Evolutionary conservation across 2,329 filamentous ascomycete genomes (phyloP).

Genomic region (Coniochaeta prunicola): DNA sequence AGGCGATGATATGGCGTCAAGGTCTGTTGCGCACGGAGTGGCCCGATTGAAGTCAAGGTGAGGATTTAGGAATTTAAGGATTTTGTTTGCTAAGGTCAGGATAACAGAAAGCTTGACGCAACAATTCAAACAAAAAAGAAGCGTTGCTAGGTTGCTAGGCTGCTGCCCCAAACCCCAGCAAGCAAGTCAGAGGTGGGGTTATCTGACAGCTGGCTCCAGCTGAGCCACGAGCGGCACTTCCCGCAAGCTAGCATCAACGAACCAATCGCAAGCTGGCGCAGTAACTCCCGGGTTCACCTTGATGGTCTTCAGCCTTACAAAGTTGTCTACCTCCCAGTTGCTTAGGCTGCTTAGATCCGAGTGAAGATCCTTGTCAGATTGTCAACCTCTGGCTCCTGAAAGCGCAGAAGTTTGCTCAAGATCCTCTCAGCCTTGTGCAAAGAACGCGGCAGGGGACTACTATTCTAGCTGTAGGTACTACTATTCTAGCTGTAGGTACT

Average conservation of each 20-base stretch:
- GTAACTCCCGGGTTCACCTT: not conserved
- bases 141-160: not conserved
- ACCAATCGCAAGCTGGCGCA: not conserved
- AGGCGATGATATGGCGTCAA: not conserved
- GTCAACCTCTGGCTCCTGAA: not conserved
- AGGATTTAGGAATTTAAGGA: not conserved
- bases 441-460: too few species aligned
- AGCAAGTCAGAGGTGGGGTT: not conserved
- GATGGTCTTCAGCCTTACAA: not conserved
- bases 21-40: not conserved
- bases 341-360: not conserved
- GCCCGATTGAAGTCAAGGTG: not conserved
- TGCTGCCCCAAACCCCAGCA: not conserved
- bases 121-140: not conserved
- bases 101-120: not conserved
- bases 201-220: not conserved
- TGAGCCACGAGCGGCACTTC: not conserved
- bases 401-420: not conserved
- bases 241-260: not conserved
- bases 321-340: not conserved
- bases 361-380: not conserved
- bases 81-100: conserved; percentile 1
- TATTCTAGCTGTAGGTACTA: too few species aligned
- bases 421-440: not conserved
- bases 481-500: too few species aligned